Percentiles rank a stretch among this genome's conserved stretches.
Evolutionary conservation across 257 asterid genomes (phyloP).

Genomic region (Solanum sejunctum): DNA sequence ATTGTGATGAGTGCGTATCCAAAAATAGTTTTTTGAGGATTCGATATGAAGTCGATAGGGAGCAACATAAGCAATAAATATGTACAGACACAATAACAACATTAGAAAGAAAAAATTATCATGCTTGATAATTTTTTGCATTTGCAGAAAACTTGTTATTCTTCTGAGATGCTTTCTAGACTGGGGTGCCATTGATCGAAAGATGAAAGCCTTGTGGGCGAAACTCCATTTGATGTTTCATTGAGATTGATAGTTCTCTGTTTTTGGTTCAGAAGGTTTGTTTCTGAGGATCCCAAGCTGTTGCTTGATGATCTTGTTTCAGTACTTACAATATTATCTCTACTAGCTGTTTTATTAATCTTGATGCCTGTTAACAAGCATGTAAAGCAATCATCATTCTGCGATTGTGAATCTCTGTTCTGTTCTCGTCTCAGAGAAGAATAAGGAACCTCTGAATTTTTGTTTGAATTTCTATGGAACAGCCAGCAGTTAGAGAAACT

Average conservation of each 20-base stretch:
- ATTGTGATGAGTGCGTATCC: neutral
- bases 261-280: neutral
- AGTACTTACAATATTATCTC: neutral
- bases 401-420: neutral
- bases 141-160: neutral
- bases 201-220: constrained; percentile 2
- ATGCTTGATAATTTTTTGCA: neutral
- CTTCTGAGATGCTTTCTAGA: constrained; percentile 11
- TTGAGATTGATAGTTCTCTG: neutral
- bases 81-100: neutral
- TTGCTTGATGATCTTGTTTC: neutral
- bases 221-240: neutral
- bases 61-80: neutral
- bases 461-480: neutral
- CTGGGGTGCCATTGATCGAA: constrained; percentile 20
- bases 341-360: neutral
- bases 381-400: neutral
- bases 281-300: neutral
- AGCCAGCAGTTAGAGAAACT: constrained; percentile 19
- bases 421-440: neutral
- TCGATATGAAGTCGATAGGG: neutral
- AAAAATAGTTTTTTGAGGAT: neutral
- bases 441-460: neutral
- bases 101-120: neutral
- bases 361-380: constrained; percentile 5